Evolutionary conservation across 345 rosid genomes (phyloP), one percentile per base, ranked within the genome.

Genomic region (Euphorbia tirucalli): DNA sequence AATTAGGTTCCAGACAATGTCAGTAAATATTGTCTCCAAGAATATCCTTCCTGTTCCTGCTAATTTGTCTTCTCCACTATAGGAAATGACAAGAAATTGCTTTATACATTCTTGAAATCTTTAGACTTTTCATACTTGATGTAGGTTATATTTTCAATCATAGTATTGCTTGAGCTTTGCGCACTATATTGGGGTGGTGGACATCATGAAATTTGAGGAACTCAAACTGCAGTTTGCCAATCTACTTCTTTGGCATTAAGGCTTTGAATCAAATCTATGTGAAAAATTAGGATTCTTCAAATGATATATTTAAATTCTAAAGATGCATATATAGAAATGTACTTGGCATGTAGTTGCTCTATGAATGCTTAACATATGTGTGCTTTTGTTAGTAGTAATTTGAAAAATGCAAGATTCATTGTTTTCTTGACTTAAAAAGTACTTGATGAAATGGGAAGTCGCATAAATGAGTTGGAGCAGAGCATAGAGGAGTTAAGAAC

Each of bases 371-470:
- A 46, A 46, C 25, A 25, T 8, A 61, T 19, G 24, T n/a, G 22
- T n/a, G 57, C 1, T 19, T 52, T 5, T 52, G 5, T 19, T 50
- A 35, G 3, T 35, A n/a, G 10, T 64, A 30, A 49, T 61, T 27
- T 24, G n/a, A 71, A 72, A 19, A 65, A 27, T 44, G 32, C n/a
- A 27, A 46, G 5, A 9, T 60, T 60, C 37, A 18, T 67, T 48
- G 56, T 71, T 86, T 90, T 81, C 90, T 88, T 85, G 83, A 90
- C 75, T 57, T 58, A 78, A 74, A n/a, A 65, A 80, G 76, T 85
- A 93, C 96, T 90, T 68, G 97, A 93, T 84, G 98, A 93, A 66
- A 93, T 91, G 96, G 95, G 93, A 73, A 72, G 56, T 77, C 84
- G 89, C 80, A 90, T 91, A 65, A 88, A 88, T 71, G 92, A 93